Evolutionary conservation across 441 rosid genomes (phyloP).

Genomic region (Pelargonium cotyledonis): DNA sequence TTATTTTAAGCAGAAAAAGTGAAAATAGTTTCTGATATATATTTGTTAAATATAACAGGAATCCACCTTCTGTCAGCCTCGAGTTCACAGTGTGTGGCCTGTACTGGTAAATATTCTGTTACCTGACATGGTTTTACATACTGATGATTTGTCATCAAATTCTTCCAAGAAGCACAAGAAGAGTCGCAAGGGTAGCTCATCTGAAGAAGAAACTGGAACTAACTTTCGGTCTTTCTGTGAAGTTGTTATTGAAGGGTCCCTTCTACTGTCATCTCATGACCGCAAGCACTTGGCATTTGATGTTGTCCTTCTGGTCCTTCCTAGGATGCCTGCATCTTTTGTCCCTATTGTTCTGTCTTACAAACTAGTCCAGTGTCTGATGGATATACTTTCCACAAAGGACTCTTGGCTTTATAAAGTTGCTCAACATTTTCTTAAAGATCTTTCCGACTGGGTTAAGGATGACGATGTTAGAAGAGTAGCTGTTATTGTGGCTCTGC

Average conservation of each 20-base stretch:
- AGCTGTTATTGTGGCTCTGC: conserved; percentile 69
- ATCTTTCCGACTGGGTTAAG: conserved; percentile 65
- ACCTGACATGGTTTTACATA: conserved; percentile 58
- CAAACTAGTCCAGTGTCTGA: conserved; percentile 79
- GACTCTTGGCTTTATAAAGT: conserved; percentile 92
- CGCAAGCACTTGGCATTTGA: conserved; percentile 89
- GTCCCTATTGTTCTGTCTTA: conserved; percentile 53
- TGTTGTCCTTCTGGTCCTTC: conserved; percentile 66
- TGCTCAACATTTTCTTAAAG: conserved; percentile 68
- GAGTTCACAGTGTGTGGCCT: conserved; percentile 83
- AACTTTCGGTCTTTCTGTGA: conserved; percentile 52
- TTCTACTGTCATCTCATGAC: conserved; percentile 82
- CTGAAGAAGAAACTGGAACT: conserved; percentile 71
- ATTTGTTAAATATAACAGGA: conserved; percentile 48
- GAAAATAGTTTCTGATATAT: conserved; percentile 8
- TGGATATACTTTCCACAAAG: conserved; percentile 78
- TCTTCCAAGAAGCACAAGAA: conserved; percentile 78
- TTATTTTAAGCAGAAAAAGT: background rate
- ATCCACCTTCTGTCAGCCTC: conserved; percentile 94
- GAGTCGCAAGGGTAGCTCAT: conserved; percentile 58
- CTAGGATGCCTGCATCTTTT: conserved; percentile 70
- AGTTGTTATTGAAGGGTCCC: conserved; percentile 60
- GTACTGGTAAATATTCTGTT: conserved; percentile 62
- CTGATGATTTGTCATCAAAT: conserved; percentile 58
- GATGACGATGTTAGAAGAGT: conserved; percentile 78